Percentiles rank a stretch among this genome's conserved stretches.
These are phyloP conservation scores for Ambrosiella cleistominuta DNA, from an alignment of 2,329 filamentous ascomycete genomes.

Conservation along the genomic window DNA sequence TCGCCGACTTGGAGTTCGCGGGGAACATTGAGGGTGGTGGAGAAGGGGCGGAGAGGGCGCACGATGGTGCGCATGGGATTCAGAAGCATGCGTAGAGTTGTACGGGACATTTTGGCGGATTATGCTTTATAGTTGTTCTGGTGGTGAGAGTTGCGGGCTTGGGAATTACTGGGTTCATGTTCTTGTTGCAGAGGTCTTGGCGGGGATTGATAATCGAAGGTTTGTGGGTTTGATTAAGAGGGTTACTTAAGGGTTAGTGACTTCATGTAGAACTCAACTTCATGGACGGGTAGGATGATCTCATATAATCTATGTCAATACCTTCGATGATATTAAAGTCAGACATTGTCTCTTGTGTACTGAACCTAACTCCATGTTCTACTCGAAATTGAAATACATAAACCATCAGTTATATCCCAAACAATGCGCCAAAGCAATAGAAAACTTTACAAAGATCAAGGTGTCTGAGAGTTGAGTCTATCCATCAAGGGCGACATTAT, in stretches of 20 bases:
- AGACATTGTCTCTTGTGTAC: neutral
- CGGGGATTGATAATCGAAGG: no score
- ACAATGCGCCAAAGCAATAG: neutral
- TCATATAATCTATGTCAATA: no score
- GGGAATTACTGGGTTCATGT: no score
- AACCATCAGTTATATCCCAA: neutral
- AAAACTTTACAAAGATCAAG: no score
- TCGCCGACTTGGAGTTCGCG: constrained; percentile 65
- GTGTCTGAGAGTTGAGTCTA: no score
- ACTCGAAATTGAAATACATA: neutral
- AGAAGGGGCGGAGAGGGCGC: constrained; percentile 14
- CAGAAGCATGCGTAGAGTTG: constrained; percentile 10
- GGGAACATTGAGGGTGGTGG: constrained; percentile 15
- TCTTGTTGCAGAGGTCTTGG: no score
- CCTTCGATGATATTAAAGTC: neutral
- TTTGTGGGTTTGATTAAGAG: no score
- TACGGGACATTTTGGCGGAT: neutral
- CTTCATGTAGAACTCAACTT: no score
- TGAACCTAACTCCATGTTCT: neutral
- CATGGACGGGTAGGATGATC: no score
- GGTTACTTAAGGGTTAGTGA: no score
- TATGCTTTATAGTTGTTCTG: neutral
- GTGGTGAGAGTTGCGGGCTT: no score
- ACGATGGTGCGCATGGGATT: constrained; percentile 13
- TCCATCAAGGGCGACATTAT: no score